Conservation (phyloP, 2,329 filamentous ascomycete species). For the Lomentospora prolificans region DNA sequence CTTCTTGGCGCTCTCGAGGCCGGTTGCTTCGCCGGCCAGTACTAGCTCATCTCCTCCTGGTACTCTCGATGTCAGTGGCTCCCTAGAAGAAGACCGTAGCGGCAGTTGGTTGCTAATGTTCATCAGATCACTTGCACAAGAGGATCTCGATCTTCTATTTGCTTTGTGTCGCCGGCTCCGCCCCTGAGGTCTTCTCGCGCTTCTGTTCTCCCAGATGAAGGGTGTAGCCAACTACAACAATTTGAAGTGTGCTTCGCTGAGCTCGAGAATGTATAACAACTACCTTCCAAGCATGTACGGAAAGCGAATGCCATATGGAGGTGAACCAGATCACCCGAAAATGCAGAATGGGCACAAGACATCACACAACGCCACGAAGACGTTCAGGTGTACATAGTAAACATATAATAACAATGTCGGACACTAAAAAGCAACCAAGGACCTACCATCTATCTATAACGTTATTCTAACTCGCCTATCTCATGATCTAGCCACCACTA, state of each 20-base stretch:
- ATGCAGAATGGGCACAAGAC: too few species aligned
- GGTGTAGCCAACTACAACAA: conserved; percentile 9
- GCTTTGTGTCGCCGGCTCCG: not conserved
- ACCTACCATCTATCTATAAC: too few species aligned
- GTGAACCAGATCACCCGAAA: too few species aligned
- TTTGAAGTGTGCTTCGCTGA: conserved; percentile 8
- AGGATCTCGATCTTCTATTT: not conserved
- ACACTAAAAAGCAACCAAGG: too few species aligned
- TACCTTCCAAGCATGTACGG: too few species aligned
- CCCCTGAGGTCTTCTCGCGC: conserved; percentile 8
- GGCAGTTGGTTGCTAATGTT: not conserved
- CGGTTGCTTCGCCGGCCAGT: conserved; percentile 11
- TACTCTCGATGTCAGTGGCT: not conserved
- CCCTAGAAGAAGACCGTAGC: not conserved
- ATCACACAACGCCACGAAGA: too few species aligned
- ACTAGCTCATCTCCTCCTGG: conserved; percentile 10
- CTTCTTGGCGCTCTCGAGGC: conserved; percentile 15
- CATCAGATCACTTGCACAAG: not conserved
- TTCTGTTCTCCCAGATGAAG: conserved; percentile 5
- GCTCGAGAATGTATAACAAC: not conserved
- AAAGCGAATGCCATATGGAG: too few species aligned
- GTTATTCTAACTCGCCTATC: too few species aligned
- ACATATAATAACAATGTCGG: too few species aligned
- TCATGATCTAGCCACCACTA: too few species aligned
- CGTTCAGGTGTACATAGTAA: too few species aligned